Conservation (phyloP, 108 stramenopile species). For the Chaetoceros tenuissimus region DNA sequence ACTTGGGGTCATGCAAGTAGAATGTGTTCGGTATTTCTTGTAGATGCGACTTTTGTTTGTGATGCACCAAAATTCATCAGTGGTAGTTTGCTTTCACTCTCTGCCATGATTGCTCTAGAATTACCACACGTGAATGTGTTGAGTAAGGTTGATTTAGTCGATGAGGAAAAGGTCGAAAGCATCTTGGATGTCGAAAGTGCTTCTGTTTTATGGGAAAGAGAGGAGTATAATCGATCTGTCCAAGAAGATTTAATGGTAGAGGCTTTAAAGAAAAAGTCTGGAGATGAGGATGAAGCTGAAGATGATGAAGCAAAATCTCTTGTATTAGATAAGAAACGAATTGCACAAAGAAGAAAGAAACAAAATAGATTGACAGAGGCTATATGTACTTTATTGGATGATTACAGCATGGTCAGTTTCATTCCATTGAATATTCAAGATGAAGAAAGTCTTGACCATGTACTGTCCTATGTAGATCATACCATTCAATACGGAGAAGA, state of each 20-base stretch:
- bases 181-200: constrained; percentile 76
- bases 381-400: constrained; percentile 86
- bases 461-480: constrained; percentile 85
- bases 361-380: constrained; percentile 76
- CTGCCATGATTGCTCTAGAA: constrained; percentile 94
- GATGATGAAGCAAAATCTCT: too few relatives aligned
- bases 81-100: constrained; percentile 81
- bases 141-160: constrained; percentile 91
- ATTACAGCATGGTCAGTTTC: constrained; percentile 94
- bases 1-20: constrained; percentile 72
- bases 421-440: constrained; percentile 87
- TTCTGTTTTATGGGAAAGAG: constrained; percentile 64
- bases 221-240: constrained; percentile 30
- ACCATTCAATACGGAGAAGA: constrained; percentile 95
- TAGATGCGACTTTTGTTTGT: constrained; percentile 49
- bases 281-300: not conserved
- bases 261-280: constrained; percentile 8
- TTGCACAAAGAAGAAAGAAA: constrained; percentile 28
- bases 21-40: constrained; percentile 86
- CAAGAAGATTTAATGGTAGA: constrained; percentile 7
- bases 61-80: constrained; percentile 91
- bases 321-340: constrained; percentile 2
- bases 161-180: constrained; percentile 59
- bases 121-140: constrained; percentile 95
- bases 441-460: constrained; percentile 84